Conservation (phyloP, 352 stramenopile genomes). For the Globisporangium barbulae region DNA sequence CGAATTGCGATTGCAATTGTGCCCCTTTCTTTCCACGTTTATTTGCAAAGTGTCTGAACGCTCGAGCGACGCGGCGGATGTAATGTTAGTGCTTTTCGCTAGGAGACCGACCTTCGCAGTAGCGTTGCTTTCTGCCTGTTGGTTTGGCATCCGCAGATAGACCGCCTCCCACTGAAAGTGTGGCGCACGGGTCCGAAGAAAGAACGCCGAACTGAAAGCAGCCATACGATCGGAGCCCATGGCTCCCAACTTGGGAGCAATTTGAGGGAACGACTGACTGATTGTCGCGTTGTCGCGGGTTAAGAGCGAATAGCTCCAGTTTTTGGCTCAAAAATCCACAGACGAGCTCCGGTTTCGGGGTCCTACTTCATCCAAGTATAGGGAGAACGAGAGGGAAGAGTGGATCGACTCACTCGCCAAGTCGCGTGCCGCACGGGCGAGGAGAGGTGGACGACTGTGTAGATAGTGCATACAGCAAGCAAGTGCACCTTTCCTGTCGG, state of each 20-base stretch:
- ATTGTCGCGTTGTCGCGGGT: background rate
- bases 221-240: background rate
- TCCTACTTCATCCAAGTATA: conserved; percentile 12
- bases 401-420: background rate
- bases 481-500: conserved; percentile 1
- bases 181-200: background rate
- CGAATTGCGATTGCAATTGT: background rate
- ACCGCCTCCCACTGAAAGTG: background rate
- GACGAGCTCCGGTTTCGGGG: background rate
- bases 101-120: background rate
- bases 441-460: background rate
- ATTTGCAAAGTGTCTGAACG: background rate
- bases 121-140: background rate
- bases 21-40: background rate
- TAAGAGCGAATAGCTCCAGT: conserved; percentile 3
- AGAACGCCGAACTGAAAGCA: background rate
- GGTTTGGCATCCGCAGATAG: background rate
- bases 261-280: background rate
- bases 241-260: background rate
- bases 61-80: background rate
- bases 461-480: background rate
- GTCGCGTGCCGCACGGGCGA: background rate
- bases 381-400: conserved; percentile 7
- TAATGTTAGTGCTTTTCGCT: background rate
- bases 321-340: conserved; percentile 9